Percentiles rank a stretch among this genome's conserved stretches.
phyloP scores from a whole-genome alignment of 345 rosid species.

The Aethionema arabicum region DNA sequence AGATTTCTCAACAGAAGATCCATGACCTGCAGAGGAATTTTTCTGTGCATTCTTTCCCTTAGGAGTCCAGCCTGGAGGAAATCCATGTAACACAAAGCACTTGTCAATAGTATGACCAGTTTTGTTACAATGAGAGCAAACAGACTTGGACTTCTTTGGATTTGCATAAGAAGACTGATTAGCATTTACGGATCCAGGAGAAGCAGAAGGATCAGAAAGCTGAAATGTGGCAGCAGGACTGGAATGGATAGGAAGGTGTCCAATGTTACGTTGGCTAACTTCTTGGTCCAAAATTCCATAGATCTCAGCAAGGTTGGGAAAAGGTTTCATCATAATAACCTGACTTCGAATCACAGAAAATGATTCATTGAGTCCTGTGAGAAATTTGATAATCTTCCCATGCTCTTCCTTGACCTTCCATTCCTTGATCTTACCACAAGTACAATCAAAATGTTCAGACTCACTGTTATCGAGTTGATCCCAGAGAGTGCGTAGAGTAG shows the following conservation, averaged over 20 bases:
- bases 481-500: background rate
- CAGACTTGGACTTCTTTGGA: too few relatives aligned
- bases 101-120: too few relatives aligned
- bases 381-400: background rate
- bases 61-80: too few relatives aligned
- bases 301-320: background rate
- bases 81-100: too few relatives aligned
- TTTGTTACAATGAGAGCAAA: too few relatives aligned
- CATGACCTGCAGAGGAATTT: too few relatives aligned
- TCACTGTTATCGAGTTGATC: background rate
- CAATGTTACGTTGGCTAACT: background rate
- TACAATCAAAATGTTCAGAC: background rate
- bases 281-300: background rate
- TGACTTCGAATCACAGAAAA: background rate
- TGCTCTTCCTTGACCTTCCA: rapidly evolving
- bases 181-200: too few relatives aligned
- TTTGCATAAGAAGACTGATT: too few relatives aligned
- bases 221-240: background rate
- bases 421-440: background rate
- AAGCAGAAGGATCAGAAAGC: background rate
- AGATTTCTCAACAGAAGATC: too few relatives aligned
- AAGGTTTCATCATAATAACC: background rate
- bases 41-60: too few relatives aligned
- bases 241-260: rapidly evolving
- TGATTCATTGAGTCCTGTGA: background rate